Evolutionary conservation across 2,329 filamentous ascomycete species (phyloP), one percentile per base, ranked within the genome.

Genomic region (Corinectria fuckeliana): DNA sequence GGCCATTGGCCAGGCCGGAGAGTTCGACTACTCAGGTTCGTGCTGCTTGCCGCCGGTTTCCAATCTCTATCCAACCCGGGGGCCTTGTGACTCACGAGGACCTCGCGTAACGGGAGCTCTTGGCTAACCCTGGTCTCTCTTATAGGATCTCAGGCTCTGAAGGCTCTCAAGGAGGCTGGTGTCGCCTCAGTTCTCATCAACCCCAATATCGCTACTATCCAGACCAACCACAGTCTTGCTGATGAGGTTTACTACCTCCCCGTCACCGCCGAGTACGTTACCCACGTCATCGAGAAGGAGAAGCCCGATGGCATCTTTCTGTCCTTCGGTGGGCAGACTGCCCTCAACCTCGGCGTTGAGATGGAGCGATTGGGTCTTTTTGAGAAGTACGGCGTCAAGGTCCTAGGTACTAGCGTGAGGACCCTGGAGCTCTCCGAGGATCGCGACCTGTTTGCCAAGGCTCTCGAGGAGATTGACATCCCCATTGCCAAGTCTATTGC

Each of bases 211-310:
- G 94, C 94, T 61, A 98, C 95, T 58, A 98, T 98, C 74, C 94
- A 98, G 81, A 98, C 94, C 70, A 93, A 96, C 77, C 94, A 98
- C 84, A 89, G 90, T 72, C 90, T 98, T 75, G 93, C 93, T 73
- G 94, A 98, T 75, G 93, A 98, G 81, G 91, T 98, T 73, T 98
- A 98, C 85, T 98, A 97, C 80, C 89, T 98, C 34, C 95, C 95
- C 56, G 93, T 99, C 71, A 99, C 95, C 16, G 91, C 94, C 65
- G 94, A 98, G 85, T 99, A 98, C 80, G 93, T 97, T 74, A 91
- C 91, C 72, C 94, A 98, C 78, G 94, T 99, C 63, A 98, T 99
- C 76, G 93, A 98, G 82, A 90, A 91, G 73, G 95, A 98, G 81
- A 88, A 89, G 75, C 95, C 95, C 39, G 95, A 99, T 82, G 95